These are phyloP conservation scores for Microstegium vimineum DNA, from an alignment of 176 grass and related monocot species.

Conservation along the genomic window DNA sequence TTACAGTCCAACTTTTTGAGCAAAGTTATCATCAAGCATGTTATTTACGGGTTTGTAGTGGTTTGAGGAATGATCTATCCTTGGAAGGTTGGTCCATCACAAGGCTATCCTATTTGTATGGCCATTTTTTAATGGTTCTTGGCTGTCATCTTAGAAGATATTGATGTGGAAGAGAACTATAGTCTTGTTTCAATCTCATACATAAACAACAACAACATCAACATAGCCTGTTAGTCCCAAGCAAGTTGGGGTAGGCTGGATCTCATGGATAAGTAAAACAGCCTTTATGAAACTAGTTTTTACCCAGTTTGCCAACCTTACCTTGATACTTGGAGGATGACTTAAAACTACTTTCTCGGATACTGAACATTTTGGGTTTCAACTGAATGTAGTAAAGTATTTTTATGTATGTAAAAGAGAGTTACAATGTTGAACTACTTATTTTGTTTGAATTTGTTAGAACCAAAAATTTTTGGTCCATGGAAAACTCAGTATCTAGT, in stretches of 20 bases:
- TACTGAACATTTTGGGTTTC: neutral
- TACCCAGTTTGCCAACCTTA: neutral
- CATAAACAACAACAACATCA: too few relatives aligned
- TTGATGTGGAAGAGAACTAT: neutral
- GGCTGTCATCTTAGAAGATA: neutral
- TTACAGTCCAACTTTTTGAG: conserved; percentile 1
- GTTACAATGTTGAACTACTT: neutral
- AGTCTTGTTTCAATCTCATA: neutral
- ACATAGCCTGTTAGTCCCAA: too few relatives aligned
- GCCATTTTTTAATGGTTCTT: neutral
- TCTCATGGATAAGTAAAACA: neutral
- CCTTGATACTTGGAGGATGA: neutral
- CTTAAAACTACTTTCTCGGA: too few relatives aligned
- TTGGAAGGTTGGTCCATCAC: neutral
- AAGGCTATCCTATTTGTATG: neutral
- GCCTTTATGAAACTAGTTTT: neutral
- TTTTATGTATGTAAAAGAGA: neutral
- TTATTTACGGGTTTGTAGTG: neutral
- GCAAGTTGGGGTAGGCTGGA: too few relatives aligned
- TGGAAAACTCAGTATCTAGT: neutral
- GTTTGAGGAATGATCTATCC: neutral
- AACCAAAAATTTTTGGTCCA: neutral
- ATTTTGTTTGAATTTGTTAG: neutral
- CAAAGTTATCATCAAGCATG: neutral
- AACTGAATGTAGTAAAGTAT: neutral